A percentile compares a stretch with the other conserved stretches of the same genome.
Conservation (phyloP, 169 alveolate species). For the Plasmodium blacklocki region DNA sequence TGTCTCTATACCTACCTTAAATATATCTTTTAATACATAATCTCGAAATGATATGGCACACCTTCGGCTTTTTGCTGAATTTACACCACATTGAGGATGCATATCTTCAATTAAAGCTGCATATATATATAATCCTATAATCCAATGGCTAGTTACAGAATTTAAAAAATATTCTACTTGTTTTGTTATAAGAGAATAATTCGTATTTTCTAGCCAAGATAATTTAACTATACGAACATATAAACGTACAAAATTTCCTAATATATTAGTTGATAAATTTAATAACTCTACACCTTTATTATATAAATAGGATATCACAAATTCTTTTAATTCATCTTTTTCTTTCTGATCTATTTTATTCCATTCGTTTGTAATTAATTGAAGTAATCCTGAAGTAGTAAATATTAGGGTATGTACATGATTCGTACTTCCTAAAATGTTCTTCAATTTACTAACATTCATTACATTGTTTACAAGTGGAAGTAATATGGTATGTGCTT, state of each 20-base stretch:
- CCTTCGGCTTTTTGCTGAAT: conserved; percentile 91
- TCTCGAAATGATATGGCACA: conserved; percentile 95
- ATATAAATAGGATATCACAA: conserved; percentile 90
- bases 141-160: conserved; percentile 94
- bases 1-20: conserved; percentile 86
- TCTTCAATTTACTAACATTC: conserved; percentile 86
- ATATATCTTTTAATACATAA: conserved; percentile 91
- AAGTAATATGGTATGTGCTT: conserved; percentile 93
- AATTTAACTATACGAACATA: conserved; percentile 90
- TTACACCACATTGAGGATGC: conserved; percentile 89
- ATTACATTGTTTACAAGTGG: conserved; percentile 91
- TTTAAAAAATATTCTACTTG: conserved; percentile 88
- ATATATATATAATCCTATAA: conserved; percentile 93
- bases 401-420: conserved; percentile 90
- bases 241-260: conserved; percentile 91
- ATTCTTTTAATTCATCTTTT: conserved; percentile 91
- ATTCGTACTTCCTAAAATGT: conserved; percentile 87
- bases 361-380: conserved; percentile 90
- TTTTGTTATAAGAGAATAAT: conserved; percentile 84
- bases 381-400: conserved; percentile 89
- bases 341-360: conserved; percentile 89
- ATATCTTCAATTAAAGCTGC: conserved; percentile 90
- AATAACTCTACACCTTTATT: conserved; percentile 93
- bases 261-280: conserved; percentile 91
- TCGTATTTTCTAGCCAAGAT: conserved; percentile 92